A percentile compares a stretch with the other conserved stretches of the same genome.
phyloP scores from a whole-genome alignment of 805 yeast species.

The Candida sonorensis region DNA sequence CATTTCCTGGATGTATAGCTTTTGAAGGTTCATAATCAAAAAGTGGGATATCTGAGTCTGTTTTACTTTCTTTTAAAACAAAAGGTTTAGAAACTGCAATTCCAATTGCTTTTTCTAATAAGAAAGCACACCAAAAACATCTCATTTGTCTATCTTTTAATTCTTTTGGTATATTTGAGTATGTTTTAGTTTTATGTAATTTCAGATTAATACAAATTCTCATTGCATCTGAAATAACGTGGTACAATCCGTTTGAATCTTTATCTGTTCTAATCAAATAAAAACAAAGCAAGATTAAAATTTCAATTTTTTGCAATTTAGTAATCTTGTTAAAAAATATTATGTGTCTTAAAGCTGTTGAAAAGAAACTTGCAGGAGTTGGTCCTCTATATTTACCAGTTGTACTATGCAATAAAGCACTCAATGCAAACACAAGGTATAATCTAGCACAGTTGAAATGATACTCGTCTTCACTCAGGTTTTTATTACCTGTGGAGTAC shows the following conservation, averaged over 20 bases:
- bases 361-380: constrained; percentile 48
- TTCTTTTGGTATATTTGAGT: constrained; percentile 22
- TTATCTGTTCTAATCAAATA: constrained; percentile 56
- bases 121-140: constrained; percentile 58
- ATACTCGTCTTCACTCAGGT: constrained; percentile 31
- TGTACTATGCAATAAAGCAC: constrained; percentile 45
- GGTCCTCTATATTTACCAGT: constrained; percentile 52
- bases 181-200: constrained; percentile 31
- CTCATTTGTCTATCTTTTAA: constrained; percentile 37
- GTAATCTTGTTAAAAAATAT: constrained; percentile 35
- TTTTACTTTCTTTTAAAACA: constrained; percentile 42
- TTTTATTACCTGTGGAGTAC: constrained; percentile 29
- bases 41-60: constrained; percentile 42
- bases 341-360: constrained; percentile 53
- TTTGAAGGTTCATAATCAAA: constrained; percentile 39
- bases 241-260: constrained; percentile 48
- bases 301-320: constrained; percentile 43
- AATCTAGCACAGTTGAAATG: constrained; percentile 49
- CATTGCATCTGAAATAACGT: constrained; percentile 48
- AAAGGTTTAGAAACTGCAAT: constrained; percentile 57
- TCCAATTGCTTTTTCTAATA: constrained; percentile 55
- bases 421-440: constrained; percentile 48
- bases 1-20: constrained; percentile 28
- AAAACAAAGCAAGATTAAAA: constrained; percentile 43
- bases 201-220: constrained; percentile 32